Percentiles rank a stretch among this genome's conserved stretches.
These are phyloP conservation scores for Talaromyces sp. DNA, from an alignment of 2,329 filamentous ascomycete species.

Conservation along the genomic window DNA sequence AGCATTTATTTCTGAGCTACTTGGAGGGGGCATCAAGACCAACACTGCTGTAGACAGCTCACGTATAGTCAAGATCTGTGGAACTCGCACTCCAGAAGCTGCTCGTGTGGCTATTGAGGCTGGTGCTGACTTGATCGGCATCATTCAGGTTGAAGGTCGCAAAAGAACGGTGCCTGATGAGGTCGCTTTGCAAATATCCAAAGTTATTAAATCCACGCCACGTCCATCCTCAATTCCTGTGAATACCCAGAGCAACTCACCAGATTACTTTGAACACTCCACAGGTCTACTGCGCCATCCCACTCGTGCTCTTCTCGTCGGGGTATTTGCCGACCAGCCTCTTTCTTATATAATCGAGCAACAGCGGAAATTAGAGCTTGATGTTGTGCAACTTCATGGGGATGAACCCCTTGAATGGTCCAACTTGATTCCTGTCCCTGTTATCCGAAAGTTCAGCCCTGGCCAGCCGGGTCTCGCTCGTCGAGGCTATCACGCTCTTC, in stretches of 20 bases:
- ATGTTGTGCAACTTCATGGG: slow-evolving; percentile 90
- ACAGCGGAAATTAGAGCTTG: slow-evolving; percentile 69
- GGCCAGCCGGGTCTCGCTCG: slow-evolving; percentile 64
- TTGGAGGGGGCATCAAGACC: slow-evolving; percentile 48
- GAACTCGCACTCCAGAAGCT: slow-evolving; percentile 75
- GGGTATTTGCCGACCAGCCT: slow-evolving; percentile 90
- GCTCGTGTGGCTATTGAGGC: slow-evolving; percentile 75
- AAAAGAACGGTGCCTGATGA: slow-evolving; percentile 76
- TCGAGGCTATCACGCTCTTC: slow-evolving; percentile 75
- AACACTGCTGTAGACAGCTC: slow-evolving; percentile 17
- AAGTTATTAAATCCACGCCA: slow-evolving; percentile 58
- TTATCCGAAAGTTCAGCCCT: slow-evolving; percentile 80
- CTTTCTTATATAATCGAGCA: slow-evolving; percentile 75
- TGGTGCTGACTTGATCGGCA: slow-evolving; percentile 87
- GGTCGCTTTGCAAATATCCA: slow-evolving; percentile 73
- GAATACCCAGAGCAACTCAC: slow-evolving; percentile 17
- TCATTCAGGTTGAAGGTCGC: slow-evolving; percentile 78
- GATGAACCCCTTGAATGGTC: slow-evolving; percentile 92
- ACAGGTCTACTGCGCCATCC: slow-evolving; percentile 43
- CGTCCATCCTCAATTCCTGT: slow-evolving; percentile 19
- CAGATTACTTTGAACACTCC: slow-evolving; percentile 67
- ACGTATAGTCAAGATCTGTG: slow-evolving; percentile 89
- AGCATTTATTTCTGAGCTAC: slow-evolving; percentile 76
- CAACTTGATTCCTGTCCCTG: slow-evolving; percentile 79
- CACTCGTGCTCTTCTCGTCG: slow-evolving; percentile 71